Evolutionary conservation across 2,329 filamentous ascomycete species (phyloP).

Genomic region (Alternaria metachromatica): DNA sequence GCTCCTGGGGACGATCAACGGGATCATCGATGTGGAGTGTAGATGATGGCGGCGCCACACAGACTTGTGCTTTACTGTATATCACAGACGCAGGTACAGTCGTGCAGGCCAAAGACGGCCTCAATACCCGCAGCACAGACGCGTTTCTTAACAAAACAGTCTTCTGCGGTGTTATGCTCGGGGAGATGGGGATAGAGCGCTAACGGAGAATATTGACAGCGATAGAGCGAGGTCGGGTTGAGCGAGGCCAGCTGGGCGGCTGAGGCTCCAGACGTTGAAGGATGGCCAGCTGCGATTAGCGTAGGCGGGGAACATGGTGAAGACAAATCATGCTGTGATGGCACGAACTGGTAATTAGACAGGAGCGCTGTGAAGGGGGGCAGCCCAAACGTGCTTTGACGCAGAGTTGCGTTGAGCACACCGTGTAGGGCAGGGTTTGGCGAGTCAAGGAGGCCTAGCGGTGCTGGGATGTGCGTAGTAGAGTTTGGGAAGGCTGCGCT

Average conservation of each 20-base stretch:
- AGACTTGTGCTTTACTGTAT: slow-evolving; percentile 27
- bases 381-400: slow-evolving; percentile 41
- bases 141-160: slow-evolving; percentile 13
- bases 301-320: slow-evolving; percentile 2
- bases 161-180: slow-evolving; percentile 16
- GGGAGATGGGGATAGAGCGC: slow-evolving; percentile 9
- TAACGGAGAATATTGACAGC: slow-evolving; percentile 11
- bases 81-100: slow-evolving; percentile 42
- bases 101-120: slow-evolving; percentile 10
- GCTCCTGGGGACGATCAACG: slow-evolving; percentile 36
- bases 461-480: slow-evolving; percentile 21
- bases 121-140: slow-evolving; percentile 3
- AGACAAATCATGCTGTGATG: slow-evolving; percentile 19
- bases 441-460: slow-evolving; percentile 25
- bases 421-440: slow-evolving; percentile 35
- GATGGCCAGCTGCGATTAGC: slow-evolving; percentile 13
- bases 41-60: slow-evolving; percentile 40
- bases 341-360: neutral
- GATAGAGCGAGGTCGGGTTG: slow-evolving; percentile 10
- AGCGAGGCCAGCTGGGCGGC: slow-evolving; percentile 15
- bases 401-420: slow-evolving; percentile 35
- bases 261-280: slow-evolving; percentile 5
- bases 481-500: slow-evolving; percentile 11
- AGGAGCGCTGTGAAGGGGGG: slow-evolving; percentile 15
- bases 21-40: slow-evolving; percentile 32